Evolutionary conservation across 768 basidiomycete species (phyloP), one percentile per base, ranked within the genome.

Genomic region (Trametes sanguinea): DNA sequence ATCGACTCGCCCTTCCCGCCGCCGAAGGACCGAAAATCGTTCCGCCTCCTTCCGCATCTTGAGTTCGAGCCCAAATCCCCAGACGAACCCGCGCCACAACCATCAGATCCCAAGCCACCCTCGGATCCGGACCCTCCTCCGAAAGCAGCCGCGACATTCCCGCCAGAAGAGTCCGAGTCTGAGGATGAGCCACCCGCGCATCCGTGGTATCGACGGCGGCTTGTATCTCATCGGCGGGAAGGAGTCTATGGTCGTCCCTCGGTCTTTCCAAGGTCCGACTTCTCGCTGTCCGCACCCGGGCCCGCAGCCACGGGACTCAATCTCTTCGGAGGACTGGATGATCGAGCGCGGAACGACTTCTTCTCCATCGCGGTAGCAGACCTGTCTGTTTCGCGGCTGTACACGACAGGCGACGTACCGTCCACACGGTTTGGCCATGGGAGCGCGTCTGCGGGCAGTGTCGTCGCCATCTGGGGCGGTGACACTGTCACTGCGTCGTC

Each of bases 391-490:
- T 84, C 85, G 13, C 81, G 92, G 11, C 76, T 96, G 32, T 88
- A 92, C 71, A 95, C 94, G 0, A 82, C 80, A 10, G 95, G 95
- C 6, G 91, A 94, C 67, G 76, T 89, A 4, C 95, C 95, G 0
- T 83, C 85, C 10, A 85, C 93, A 0, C 80, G 96, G 62, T 94
- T 97, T 17, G 96, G 96, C 0, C 95, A 98, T 76, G 92, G 92
- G 1, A 88, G 89, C 72, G 95, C 94, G 4, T 84, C 95, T 52
- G 92, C 97, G 60, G 92, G 92, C 74, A 92, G 88, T 69, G 95
- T 96, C 53, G 80, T 98, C 56, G 89, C 97, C 61, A 87, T 97
- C 6, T 98, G 96, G 96, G 96, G 95, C 43, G 95, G 95, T n/a
- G 96, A 98, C 71, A 96, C 94, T 2, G 92, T 54, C 89, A 74